Evolutionary conservation across 2,329 filamentous ascomycete species (phyloP).

Genomic region (Byssothecium circinans): DNA sequence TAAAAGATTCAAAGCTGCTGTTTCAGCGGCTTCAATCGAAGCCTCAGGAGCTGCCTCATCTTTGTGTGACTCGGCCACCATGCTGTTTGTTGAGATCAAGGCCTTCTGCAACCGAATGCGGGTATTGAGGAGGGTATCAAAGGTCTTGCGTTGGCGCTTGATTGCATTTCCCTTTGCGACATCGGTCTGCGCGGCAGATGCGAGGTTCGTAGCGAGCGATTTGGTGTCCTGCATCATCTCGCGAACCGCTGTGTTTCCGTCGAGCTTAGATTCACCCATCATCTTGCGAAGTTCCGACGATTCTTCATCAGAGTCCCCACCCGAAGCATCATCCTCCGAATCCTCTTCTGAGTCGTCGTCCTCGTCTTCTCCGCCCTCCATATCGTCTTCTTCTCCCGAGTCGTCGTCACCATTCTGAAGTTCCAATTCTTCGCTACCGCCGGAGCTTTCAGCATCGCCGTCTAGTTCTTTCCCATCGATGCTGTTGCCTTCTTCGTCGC

Average conservation of each 20-base stretch:
- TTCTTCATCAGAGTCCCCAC: slow-evolving; percentile 51
- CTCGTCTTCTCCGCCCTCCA: slow-evolving; percentile 8
- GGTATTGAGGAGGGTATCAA: slow-evolving; percentile 85
- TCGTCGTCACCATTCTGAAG: slow-evolving; percentile 56
- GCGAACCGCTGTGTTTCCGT: slow-evolving; percentile 59
- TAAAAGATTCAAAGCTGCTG: slow-evolving; percentile 82
- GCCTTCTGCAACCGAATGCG: slow-evolving; percentile 94
- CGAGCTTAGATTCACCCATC: slow-evolving; percentile 30
- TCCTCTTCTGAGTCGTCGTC: slow-evolving; percentile 48
- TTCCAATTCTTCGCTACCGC: slow-evolving; percentile 49
- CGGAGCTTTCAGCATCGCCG: slow-evolving; percentile 57
- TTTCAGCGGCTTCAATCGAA: slow-evolving; percentile 74
- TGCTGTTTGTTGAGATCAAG: slow-evolving; percentile 76
- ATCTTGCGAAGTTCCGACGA: slow-evolving; percentile 40
- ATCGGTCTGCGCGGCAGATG: slow-evolving; percentile 72
- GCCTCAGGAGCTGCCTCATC: slow-evolving; percentile 48
- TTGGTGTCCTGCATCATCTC: slow-evolving; percentile 69
- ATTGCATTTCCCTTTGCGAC: slow-evolving; percentile 84
- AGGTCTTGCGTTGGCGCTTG: slow-evolving; percentile 79
- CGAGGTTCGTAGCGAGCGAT: slow-evolving; percentile 64
- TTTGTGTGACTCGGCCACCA: slow-evolving; percentile 26
- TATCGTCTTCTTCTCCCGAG: slow-evolving; percentile 42
- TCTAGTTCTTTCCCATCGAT: slow-evolving; percentile 47
- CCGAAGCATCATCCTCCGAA: slow-evolving; percentile 22
- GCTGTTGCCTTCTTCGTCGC: slow-evolving; percentile 45